Conservation (phyloP, 2,329 filamentous ascomycete genomes). For the Epichloe elymi region DNA sequence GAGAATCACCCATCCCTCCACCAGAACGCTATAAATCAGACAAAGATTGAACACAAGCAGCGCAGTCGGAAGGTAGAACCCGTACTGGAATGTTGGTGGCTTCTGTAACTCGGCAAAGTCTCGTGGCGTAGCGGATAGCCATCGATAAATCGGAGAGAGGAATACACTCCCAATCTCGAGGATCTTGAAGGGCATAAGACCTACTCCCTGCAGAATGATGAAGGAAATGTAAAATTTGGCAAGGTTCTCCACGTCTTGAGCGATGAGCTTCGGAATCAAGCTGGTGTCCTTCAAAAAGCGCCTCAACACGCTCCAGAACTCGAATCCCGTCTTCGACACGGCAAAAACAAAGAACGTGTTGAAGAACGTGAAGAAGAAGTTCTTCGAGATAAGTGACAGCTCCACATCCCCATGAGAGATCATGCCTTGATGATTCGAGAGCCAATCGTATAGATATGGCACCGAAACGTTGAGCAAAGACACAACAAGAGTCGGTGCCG, state of each 20-base stretch:
- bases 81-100: slow-evolving; percentile 85
- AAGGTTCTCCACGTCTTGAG: slow-evolving; percentile 59
- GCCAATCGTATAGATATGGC: slow-evolving; percentile 87
- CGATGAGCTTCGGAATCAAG: slow-evolving; percentile 62
- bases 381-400: slow-evolving; percentile 90
- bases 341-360: slow-evolving; percentile 97
- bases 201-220: slow-evolving; percentile 86
- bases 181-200: slow-evolving; percentile 82
- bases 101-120: slow-evolving; percentile 73
- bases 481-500: slow-evolving; percentile 71
- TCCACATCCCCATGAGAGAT: slow-evolving; percentile 91
- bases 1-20: slow-evolving; percentile 66
- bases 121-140: slow-evolving; percentile 74
- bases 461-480: slow-evolving; percentile 82
- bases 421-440: slow-evolving; percentile 86
- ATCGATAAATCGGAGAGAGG: slow-evolving; percentile 67
- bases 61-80: slow-evolving; percentile 87
- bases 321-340: slow-evolving; percentile 67
- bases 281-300: slow-evolving; percentile 69
- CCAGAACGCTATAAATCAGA: slow-evolving; percentile 82
- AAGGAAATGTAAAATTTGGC: slow-evolving; percentile 85
- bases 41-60: slow-evolving; percentile 92
- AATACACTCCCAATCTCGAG: slow-evolving; percentile 78
- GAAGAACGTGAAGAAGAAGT: slow-evolving; percentile 99
- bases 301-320: slow-evolving; percentile 58